Evolutionary conservation across 1,284 basidiomycete species (phyloP), one percentile per base, ranked within the genome.

Genomic region (Ceratobasidium papillatum): DNA sequence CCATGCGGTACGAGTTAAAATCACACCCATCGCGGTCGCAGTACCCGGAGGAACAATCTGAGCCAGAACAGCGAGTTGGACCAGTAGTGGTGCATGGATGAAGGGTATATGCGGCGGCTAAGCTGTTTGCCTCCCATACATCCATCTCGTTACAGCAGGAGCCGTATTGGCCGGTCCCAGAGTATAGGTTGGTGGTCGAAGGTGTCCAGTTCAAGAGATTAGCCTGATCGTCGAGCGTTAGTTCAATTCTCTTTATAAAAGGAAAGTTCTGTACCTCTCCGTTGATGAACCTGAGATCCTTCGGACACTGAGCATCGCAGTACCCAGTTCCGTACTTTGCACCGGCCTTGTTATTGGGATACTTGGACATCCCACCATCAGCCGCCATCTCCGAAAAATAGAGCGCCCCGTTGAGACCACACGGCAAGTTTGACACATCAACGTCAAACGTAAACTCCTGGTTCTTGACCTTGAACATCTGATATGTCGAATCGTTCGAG

Each of bases 381-480:
- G 83, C 83, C 75, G 85, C 84, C 87, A 89, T 87, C 79, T 84
- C 81, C 5, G 81, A 81, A 80, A 86, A 86, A 82, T 86, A 86
- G 34, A 86, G 79, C 7, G 87, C 87, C 72, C 86, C 87, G 81
- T 87, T 88, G 77, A 88, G 82, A 79, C 87, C 87, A 77, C 87
- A 88, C 38, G 85, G 84, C 47, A 89, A 83, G 69, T 86, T 82
- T 74, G 86, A 86, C 72, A 88, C 83, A 79, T 88, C 87, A 79
- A 88, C 86, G 79, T 88, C 87, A 80, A 88, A 87, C 45, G 85
- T 84, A 80, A 88, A 88, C 80, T 88, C 87, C 78, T 86, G 84
- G 81, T 88, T 87, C 78, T 83, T 79, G 75, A 86, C 82, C 77
- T 86, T 84, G 84, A 88, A 87, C 79, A 84, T 83, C 81, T 87